These are phyloP conservation scores for Hymenoscyphus occultus DNA, from an alignment of 2,329 filamentous ascomycete species.

Conservation along the genomic window DNA sequence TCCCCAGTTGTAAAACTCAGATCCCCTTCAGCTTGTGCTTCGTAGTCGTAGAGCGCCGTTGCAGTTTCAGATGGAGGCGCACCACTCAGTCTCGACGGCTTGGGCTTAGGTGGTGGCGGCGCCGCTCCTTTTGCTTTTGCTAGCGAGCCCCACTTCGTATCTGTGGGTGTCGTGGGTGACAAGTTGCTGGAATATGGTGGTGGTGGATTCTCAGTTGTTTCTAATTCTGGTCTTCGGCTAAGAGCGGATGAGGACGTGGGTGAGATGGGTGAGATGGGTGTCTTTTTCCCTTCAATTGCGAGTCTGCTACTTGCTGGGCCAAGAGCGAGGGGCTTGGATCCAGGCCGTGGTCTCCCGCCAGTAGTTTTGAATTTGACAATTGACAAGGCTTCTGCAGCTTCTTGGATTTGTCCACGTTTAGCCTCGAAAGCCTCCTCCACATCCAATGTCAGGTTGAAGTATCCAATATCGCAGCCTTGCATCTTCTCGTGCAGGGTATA, in stretches of 20 bases:
- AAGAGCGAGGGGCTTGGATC: slow-evolving; percentile 19
- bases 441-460: slow-evolving; percentile 89
- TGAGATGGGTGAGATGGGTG: slow-evolving; percentile 28
- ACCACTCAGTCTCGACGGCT: slow-evolving; percentile 70
- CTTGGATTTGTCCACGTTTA: slow-evolving; percentile 86
- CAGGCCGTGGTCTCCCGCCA: slow-evolving; percentile 55
- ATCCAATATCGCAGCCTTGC: slow-evolving; percentile 95
- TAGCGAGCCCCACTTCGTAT: slow-evolving; percentile 43
- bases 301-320: slow-evolving; percentile 25
- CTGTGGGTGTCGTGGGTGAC: slow-evolving; percentile 31
- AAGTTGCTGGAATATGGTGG: slow-evolving; percentile 64
- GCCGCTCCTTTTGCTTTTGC: slow-evolving; percentile 66
- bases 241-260: slow-evolving; percentile 35
- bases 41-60: slow-evolving; percentile 93
- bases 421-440: slow-evolving; percentile 87
- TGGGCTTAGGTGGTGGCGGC: slow-evolving; percentile 71
- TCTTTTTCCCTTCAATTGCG: slow-evolving; percentile 23
- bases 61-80: slow-evolving; percentile 69
- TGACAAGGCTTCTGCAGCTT: slow-evolving; percentile 75
- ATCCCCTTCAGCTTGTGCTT: slow-evolving; percentile 91
- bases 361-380: slow-evolving; percentile 93
- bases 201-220: slow-evolving; percentile 58
- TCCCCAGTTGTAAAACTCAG: slow-evolving; percentile 87
- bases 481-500: slow-evolving; percentile 98
- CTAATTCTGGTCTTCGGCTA: slow-evolving; percentile 39